Evolutionary conservation across 2,329 filamentous ascomycete species (phyloP).

Genomic region (Blastomyces emzantsi): DNA sequence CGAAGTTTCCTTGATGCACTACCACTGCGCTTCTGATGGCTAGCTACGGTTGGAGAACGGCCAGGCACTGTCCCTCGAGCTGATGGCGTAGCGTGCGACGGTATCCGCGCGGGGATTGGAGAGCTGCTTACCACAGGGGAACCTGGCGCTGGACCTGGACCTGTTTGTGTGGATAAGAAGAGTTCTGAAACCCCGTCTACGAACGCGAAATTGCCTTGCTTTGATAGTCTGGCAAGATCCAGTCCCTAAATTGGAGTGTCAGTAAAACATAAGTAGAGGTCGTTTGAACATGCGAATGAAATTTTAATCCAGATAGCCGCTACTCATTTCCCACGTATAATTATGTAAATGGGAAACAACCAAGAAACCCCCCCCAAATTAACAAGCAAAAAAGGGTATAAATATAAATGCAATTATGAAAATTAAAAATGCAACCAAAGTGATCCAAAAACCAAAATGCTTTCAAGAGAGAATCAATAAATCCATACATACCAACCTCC

Average conservation of each 20-base stretch:
- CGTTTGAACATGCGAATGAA: background rate
- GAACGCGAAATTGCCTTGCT: constrained; percentile 56
- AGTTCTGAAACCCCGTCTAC: constrained; percentile 63
- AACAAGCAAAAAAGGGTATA: background rate
- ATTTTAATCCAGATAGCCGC: background rate
- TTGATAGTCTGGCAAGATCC: constrained; percentile 55
- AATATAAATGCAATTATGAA: background rate
- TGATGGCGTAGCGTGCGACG: background rate
- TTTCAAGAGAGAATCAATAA: background rate
- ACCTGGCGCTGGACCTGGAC: constrained; percentile 16
- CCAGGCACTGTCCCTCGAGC: background rate
- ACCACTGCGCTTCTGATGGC: constrained; percentile 15
- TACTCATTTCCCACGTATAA: background rate
- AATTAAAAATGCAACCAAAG: background rate
- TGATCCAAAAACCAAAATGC: background rate
- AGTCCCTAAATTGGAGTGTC: constrained; percentile 47
- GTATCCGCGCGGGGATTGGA: background rate
- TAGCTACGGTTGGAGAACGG: constrained; percentile 8
- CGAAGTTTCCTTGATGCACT: constrained; percentile 19
- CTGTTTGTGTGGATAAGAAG: constrained; percentile 29
- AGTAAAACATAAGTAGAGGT: background rate
- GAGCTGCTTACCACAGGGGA: constrained; percentile 11
- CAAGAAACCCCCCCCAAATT: background rate
- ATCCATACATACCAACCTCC: constrained; percentile 50
- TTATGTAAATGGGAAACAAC: background rate